Base-by-base conservation (phyloP, 352 stramenopile species). In the Globisporangium cederbergense region DNA sequence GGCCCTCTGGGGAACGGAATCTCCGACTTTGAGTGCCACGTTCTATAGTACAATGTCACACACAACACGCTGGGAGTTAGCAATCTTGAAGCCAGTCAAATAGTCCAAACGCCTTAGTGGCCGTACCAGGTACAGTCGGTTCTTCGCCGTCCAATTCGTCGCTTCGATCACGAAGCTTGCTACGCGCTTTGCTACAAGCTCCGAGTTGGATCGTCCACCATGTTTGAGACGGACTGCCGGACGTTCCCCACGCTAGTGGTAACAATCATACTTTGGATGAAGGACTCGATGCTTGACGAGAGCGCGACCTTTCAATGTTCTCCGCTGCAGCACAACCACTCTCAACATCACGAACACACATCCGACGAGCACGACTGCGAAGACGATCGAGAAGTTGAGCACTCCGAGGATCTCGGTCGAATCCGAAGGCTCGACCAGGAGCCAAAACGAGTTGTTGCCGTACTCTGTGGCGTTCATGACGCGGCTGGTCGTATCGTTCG, bases 371-470 rank as follows among this genome's bases (percentile, higher is more conserved):
- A 57, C 25, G 13, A 42, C 13, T 7, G 20, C 28, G 7, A 57
- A 57, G 8, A 18, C 51, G 4, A 10, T 20, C 18, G 46, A 25
- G 25, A 25, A 25, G 22, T 1, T 1, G 22, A 25, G 22, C 1
- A 25, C 22, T 25, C 46, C 34, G 28, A 25, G 28, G 5, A 57
- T 18, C 25, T 43, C 25, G 34, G n/a, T 20, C n/a, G 13, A 14
- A 8, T 13, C 0, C 2, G 55, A 4, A 10, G 36, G 67, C 5
- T 36, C 55, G 4, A 74, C 64, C 1, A 66, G 49, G 7, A 69
- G 20, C 73, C 74, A 83, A 1, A 76, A 61, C 30, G 28, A 25
- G 30, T 28, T 28, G 57, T 73, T 65, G 14, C 64, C 25, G 11
- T 64, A 67, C 7, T 66, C 47, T 25, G 75, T 60, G 14, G 71